Evolutionary conservation across 495 filamentous ascomycete species (phyloP).

Genomic region (Penicillium alfredii): DNA sequence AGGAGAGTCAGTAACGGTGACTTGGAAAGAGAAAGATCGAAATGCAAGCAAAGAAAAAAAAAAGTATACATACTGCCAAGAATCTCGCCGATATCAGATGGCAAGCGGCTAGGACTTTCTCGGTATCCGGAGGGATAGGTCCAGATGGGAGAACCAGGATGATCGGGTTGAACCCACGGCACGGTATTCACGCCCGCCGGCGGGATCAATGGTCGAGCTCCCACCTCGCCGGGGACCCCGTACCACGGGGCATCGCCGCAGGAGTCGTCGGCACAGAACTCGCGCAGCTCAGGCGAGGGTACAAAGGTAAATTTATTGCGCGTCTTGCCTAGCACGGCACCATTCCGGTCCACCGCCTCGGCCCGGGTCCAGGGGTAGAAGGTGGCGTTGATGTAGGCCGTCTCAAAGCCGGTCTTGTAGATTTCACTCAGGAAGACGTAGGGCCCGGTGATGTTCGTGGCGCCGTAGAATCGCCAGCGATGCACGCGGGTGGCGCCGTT

Average conservation of each 20-base stretch:
- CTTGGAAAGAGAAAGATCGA: too few species aligned
- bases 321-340: conserved; percentile 30
- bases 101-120: not conserved
- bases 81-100: too few species aligned
- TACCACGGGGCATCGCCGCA: conserved; percentile 32
- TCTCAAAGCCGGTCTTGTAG: conserved; percentile 38
- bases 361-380: conserved; percentile 35
- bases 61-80: too few species aligned
- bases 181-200: conserved; percentile 35
- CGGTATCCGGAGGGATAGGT: conserved; percentile 17
- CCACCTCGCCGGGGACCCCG: conserved; percentile 34
- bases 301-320: conserved; percentile 37
- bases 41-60: too few species aligned
- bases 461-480: conserved; percentile 38
- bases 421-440: conserved; percentile 28
- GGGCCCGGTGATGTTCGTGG: conserved; percentile 27
- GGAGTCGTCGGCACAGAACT: conserved; percentile 27
- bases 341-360: conserved; percentile 31
- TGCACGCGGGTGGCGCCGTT: conserved; percentile 43
- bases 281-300: conserved; percentile 33
- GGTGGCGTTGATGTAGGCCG: conserved; percentile 24
- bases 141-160: conserved; percentile 18
- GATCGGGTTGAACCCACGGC: conserved; percentile 35
- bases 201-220: conserved; percentile 24
- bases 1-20: too few species aligned